Conservation (phyloP, 2,329 filamentous ascomycete species). For the Chlorencoelia australis region DNA sequence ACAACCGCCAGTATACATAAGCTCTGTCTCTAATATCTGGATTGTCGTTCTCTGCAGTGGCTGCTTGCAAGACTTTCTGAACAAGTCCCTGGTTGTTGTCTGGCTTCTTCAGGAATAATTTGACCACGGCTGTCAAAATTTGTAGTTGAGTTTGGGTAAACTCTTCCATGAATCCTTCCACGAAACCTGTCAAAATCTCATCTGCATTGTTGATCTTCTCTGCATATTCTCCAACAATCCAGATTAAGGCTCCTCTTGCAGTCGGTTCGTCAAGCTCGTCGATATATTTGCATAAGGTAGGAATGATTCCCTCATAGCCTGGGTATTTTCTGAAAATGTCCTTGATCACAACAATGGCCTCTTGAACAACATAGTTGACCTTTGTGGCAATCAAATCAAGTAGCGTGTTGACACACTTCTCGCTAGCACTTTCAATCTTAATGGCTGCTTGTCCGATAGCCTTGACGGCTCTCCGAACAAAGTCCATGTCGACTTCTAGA, state of each 20-base stretch:
- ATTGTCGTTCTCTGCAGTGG: slow-evolving; percentile 93
- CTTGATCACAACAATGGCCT: slow-evolving; percentile 97
- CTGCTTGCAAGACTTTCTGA: slow-evolving; percentile 85
- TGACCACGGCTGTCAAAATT: slow-evolving; percentile 93
- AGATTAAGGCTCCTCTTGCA: slow-evolving; percentile 83
- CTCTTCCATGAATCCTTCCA: slow-evolving; percentile 90
- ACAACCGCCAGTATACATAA: slow-evolving; percentile 94
- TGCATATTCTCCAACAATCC: slow-evolving; percentile 98
- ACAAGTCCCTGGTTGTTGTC: slow-evolving; percentile 84
- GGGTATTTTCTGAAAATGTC: slow-evolving; percentile 97
- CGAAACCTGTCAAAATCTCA: slow-evolving; percentile 82
- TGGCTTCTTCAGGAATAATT: slow-evolving; percentile 94
- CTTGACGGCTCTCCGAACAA: slow-evolving; percentile 85
- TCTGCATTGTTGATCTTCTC: slow-evolving; percentile 99
- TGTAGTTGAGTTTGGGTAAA: slow-evolving; percentile 98
- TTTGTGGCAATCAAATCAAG: slow-evolving; percentile 94
- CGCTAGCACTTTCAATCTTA: slow-evolving; percentile 91
- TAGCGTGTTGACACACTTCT: slow-evolving; percentile 90
- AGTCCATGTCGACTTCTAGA: slow-evolving; percentile 98
- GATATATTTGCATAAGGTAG: slow-evolving; percentile 90
- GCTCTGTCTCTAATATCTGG: slow-evolving; percentile 94
- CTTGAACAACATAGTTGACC: slow-evolving; percentile 98
- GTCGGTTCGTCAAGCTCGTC: slow-evolving; percentile 93
- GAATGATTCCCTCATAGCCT: slow-evolving; percentile 95
- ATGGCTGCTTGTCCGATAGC: slow-evolving; percentile 97